Conservation (phyloP, 768 basidiomycete species). For the Bullera alba region DNA sequence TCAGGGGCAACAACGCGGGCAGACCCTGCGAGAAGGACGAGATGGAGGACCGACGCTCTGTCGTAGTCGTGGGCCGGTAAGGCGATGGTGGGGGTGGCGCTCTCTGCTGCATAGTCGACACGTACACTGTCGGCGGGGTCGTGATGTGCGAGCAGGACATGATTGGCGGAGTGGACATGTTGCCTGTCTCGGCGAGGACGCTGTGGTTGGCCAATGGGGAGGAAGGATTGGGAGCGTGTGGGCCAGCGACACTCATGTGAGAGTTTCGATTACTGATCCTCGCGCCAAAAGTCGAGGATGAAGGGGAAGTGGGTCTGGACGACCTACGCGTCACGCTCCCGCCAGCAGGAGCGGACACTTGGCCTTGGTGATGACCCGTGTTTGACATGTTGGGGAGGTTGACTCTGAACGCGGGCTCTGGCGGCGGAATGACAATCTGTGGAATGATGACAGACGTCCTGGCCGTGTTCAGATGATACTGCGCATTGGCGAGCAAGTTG, state of each 20-base stretch:
- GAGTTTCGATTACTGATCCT: slow-evolving; percentile 4
- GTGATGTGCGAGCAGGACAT: slow-evolving; percentile 27
- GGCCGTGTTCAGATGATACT: too few relatives aligned
- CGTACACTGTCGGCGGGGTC: slow-evolving; percentile 37
- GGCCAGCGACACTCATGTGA: too few relatives aligned
- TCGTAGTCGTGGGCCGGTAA: slow-evolving; percentile 34
- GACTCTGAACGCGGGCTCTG: too few relatives aligned
- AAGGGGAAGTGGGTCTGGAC: slow-evolving; percentile 28
- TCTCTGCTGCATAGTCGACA: slow-evolving; percentile 19
- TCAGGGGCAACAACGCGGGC: slow-evolving; percentile 14
- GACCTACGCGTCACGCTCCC: slow-evolving; percentile 1
- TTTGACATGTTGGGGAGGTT: too few relatives aligned
- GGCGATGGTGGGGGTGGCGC: slow-evolving; percentile 35
- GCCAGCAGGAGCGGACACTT: background rate
- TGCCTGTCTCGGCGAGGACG: background rate
- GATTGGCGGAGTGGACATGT: slow-evolving; percentile 17
- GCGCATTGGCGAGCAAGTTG: too few relatives aligned
- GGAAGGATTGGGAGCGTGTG: background rate
- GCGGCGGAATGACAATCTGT: too few relatives aligned
- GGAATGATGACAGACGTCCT: too few relatives aligned
- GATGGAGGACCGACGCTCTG: slow-evolving; percentile 12
- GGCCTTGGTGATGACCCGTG: too few relatives aligned
- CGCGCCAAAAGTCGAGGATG: slow-evolving; percentile 29
- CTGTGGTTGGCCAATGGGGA: background rate
- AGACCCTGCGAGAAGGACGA: slow-evolving; percentile 13